Percentiles rank a stretch among this genome's conserved stretches.
phyloP scores from a whole-genome alignment of 257 asterid species.

The Nyctanthes arbortristis region DNA sequence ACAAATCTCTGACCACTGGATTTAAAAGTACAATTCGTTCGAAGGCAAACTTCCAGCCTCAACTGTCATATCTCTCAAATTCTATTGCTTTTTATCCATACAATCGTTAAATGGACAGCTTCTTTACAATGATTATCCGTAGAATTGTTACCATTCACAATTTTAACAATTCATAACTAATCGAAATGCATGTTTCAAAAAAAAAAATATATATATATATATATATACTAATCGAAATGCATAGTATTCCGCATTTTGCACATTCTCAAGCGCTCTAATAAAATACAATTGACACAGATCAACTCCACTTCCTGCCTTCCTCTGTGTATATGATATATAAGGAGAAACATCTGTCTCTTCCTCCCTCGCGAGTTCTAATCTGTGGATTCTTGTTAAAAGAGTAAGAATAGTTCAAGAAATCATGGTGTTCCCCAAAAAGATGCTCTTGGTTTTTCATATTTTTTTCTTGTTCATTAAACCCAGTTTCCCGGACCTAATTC shows the following conservation, averaged over 20 bases:
- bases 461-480: constrained; percentile 24
- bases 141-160: no score
- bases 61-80: not conserved
- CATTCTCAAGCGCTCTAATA: not conserved
- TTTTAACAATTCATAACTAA: no score
- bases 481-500: constrained; percentile 27
- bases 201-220: no score
- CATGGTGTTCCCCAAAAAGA: constrained; percentile 34
- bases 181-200: no score
- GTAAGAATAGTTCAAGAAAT: constrained; percentile 9
- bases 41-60: not conserved
- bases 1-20: not conserved
- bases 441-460: constrained; percentile 29
- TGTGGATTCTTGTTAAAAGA: not conserved
- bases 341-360: no score
- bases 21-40: not conserved
- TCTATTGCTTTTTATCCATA: no score
- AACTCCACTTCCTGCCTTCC: not conserved
- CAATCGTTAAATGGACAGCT: no score
- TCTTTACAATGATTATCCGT: no score
- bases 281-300: not conserved
- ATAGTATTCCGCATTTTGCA: not conserved
- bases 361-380: not conserved
- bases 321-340: no score
- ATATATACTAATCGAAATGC: no score